phyloP scores from a whole-genome alignment of 1,139 yeast genomes.

The Citeromyces hawaiiensis region DNA sequence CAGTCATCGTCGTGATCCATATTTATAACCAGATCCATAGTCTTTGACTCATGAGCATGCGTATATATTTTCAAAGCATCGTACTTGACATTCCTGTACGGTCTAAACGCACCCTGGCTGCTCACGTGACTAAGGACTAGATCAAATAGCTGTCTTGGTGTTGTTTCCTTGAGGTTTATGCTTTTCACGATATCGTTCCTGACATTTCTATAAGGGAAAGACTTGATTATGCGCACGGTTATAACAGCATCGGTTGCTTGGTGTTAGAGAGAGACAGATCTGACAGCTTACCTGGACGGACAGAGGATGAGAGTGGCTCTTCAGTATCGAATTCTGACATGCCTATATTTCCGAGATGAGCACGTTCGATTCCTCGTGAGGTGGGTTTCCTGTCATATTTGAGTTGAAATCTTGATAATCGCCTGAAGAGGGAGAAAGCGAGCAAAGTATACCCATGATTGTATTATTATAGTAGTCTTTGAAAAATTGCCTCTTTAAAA shows the following conservation, averaged over 20 bases:
- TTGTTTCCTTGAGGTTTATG: slow-evolving; percentile 58
- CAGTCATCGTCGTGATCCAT: slow-evolving; percentile 71
- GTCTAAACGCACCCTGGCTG: slow-evolving; percentile 60
- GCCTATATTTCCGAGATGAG: background rate
- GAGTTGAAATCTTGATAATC: too few species aligned
- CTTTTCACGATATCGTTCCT: slow-evolving; percentile 65
- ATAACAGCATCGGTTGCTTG: slow-evolving; percentile 51
- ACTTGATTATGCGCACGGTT: slow-evolving; percentile 78
- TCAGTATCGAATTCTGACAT: slow-evolving; percentile 17
- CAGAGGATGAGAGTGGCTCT: slow-evolving; percentile 56
- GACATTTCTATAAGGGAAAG: slow-evolving; percentile 87
- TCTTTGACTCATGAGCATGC: slow-evolving; percentile 89
- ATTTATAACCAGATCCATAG: slow-evolving; percentile 84
- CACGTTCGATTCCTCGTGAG: background rate
- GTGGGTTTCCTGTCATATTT: background rate
- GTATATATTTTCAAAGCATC: slow-evolving; percentile 80
- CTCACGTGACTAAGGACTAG: slow-evolving; percentile 32
- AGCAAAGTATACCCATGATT: too few species aligned
- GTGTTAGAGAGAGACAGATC: background rate
- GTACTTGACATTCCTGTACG: slow-evolving; percentile 67
- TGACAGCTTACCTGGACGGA: slow-evolving; percentile 34
- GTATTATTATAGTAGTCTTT: too few species aligned
- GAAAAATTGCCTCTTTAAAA: too few species aligned
- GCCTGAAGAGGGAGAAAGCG: too few species aligned
- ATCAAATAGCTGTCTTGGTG: slow-evolving; percentile 52